Conservation (phyloP, 2,329 filamentous ascomycete genomes). For the Colletotrichum sp. region DNA sequence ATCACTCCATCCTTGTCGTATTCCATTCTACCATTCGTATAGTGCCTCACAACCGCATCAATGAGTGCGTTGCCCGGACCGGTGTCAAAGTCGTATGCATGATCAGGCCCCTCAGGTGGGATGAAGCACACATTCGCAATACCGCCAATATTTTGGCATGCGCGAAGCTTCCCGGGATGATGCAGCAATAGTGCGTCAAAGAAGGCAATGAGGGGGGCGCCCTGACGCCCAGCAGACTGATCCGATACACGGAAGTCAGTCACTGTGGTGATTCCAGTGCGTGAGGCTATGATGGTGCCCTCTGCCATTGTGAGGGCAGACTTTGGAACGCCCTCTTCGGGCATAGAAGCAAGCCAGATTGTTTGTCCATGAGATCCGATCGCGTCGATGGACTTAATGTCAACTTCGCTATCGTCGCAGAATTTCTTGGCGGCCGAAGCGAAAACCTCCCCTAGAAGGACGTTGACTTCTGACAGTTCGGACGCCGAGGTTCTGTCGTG, state of each 20-base stretch:
- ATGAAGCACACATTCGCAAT: constrained; percentile 68
- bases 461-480: not conserved
- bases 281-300: constrained; percentile 56
- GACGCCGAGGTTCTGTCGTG: constrained; percentile 40
- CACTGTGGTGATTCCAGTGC: constrained; percentile 62
- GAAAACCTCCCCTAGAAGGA: not conserved
- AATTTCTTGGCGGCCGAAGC: not conserved
- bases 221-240: constrained; percentile 59
- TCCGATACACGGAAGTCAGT: constrained; percentile 64
- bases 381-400: constrained; percentile 49
- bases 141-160: constrained; percentile 66
- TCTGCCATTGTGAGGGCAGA: constrained; percentile 63
- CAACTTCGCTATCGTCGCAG: not conserved
- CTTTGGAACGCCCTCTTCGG: constrained; percentile 47
- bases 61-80: constrained; percentile 63
- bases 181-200: constrained; percentile 62
- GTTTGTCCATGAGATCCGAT: constrained; percentile 65
- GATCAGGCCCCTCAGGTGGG: constrained; percentile 46
- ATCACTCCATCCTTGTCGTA: not conserved
- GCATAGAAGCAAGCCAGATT: constrained; percentile 61
- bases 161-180: constrained; percentile 60
- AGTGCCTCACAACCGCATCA: constrained; percentile 55
- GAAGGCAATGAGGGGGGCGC: constrained; percentile 61
- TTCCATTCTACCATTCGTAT: not conserved
- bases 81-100: constrained; percentile 57